Conservation (phyloP, 2,329 filamentous ascomycete species). For the Magnaporthiopsis poae region DNA sequence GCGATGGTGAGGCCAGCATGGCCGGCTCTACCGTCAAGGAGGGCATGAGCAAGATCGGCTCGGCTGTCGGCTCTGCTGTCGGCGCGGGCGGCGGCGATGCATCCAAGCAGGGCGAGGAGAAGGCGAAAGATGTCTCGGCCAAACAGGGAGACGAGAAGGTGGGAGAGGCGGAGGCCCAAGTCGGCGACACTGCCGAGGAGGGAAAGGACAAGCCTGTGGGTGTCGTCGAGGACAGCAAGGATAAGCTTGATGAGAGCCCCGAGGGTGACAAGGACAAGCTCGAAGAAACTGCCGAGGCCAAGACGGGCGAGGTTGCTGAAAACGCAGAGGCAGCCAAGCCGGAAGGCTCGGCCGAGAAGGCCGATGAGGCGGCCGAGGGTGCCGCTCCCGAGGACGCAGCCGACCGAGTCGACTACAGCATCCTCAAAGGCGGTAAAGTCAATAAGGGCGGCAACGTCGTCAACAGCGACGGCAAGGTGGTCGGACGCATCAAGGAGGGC, state of each 20-base stretch:
- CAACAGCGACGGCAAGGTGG: conserved; percentile 39
- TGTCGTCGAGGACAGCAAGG: conserved; percentile 48
- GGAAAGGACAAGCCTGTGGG: conserved; percentile 41
- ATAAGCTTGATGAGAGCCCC: conserved; percentile 46
- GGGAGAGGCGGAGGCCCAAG: conserved; percentile 10
- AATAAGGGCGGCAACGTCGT: conserved; percentile 52
- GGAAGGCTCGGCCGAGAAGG: conserved; percentile 13
- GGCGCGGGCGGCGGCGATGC: conserved; percentile 16
- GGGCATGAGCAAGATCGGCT: conserved; percentile 4
- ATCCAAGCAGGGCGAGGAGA: conserved; percentile 11
- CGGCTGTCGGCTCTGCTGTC: conserved; percentile 12
- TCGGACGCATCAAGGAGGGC: conserved; percentile 56
- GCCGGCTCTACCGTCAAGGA: background rate
- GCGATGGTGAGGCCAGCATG: conserved; percentile 1
- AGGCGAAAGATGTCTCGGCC: conserved; percentile 10
- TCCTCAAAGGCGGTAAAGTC: conserved; percentile 44
- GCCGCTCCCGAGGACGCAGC: conserved; percentile 13
- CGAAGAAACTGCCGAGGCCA: background rate
- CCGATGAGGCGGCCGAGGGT: conserved; percentile 12
- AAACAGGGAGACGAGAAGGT: conserved; percentile 6
- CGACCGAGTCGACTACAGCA: conserved; percentile 33
- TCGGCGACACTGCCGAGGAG: conserved; percentile 17
- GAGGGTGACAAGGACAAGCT: conserved; percentile 47
- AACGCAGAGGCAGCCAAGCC: conserved; percentile 14
- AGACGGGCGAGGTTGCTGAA: background rate